phyloP scores from a whole-genome alignment of 2,329 filamentous ascomycete genomes.

The Rhinocladiella similis region DNA sequence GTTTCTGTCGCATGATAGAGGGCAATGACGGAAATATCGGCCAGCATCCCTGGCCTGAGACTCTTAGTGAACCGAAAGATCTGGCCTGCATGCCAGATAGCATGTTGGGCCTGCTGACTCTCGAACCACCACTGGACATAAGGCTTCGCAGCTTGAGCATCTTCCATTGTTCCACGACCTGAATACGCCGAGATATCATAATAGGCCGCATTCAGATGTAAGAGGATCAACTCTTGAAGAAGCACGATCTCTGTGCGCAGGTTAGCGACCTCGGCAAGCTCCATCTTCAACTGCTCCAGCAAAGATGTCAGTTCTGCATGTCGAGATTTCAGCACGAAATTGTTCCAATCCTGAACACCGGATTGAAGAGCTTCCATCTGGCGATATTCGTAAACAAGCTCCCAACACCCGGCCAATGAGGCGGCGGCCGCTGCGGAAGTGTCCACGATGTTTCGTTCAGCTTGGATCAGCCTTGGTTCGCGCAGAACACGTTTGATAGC shows the following conservation, averaged over 20 bases:
- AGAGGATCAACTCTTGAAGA: conserved; percentile 35
- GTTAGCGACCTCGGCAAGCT: conserved; percentile 32
- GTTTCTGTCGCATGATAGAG: conserved; percentile 68
- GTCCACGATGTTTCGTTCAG: not conserved
- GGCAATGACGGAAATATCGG: conserved; percentile 67
- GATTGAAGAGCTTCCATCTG: conserved; percentile 4
- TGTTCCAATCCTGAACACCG: not conserved
- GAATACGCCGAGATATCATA: conserved; percentile 46
- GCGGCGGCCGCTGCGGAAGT: not conserved
- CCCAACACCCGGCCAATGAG: conserved; percentile 4
- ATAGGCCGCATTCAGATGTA: conserved; percentile 43
- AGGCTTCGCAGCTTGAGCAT: conserved; percentile 37
- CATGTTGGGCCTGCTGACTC: conserved; percentile 40
- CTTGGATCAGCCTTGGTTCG: not conserved
- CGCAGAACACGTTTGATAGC: not conserved
- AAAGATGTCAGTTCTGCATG: conserved; percentile 3
- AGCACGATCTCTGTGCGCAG: conserved; percentile 33
- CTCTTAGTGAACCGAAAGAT: conserved; percentile 60
- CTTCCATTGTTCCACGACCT: conserved; percentile 43
- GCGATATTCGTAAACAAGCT: conserved; percentile 4
- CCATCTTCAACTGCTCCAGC: conserved; percentile 28
- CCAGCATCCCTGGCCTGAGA: conserved; percentile 49
- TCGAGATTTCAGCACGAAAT: conserved; percentile 9
- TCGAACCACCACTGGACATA: conserved; percentile 40
- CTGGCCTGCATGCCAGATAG: conserved; percentile 69